phyloP scores from a whole-genome alignment of 331 rosid genomes.

The Rosa hybrid region DNA sequence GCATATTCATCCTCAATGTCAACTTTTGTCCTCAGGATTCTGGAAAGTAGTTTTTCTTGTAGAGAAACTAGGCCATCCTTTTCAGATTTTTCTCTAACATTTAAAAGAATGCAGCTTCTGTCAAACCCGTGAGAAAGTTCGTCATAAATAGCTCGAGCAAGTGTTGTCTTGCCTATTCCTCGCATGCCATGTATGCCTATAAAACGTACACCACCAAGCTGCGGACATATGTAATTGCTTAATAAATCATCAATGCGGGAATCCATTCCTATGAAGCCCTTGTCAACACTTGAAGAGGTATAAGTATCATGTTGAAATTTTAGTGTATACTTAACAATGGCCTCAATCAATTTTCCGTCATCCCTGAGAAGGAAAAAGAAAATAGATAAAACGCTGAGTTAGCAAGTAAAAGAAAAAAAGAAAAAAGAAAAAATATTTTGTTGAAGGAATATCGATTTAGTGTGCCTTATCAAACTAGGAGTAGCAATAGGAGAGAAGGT shows the following conservation, averaged over 20 bases:
- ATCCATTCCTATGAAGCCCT: conserved; percentile 7
- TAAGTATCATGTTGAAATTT: too few species aligned
- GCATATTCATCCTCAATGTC: background rate
- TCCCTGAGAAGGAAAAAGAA: background rate
- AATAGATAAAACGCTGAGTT: background rate
- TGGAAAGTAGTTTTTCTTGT: background rate
- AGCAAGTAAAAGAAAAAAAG: background rate
- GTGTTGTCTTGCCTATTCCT: conserved; percentile 20
- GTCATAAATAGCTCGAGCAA: conserved; percentile 11
- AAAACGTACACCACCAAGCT: background rate
- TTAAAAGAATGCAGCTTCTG: background rate
- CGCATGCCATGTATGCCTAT: conserved; percentile 25
- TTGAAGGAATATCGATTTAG: too few species aligned
- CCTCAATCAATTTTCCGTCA: too few species aligned
- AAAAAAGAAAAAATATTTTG: too few species aligned
- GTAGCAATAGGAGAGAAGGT: too few species aligned
- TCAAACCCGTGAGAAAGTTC: background rate
- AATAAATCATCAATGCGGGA: background rate
- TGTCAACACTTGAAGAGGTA: background rate
- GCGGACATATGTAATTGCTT: background rate
- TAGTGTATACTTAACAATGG: too few species aligned
- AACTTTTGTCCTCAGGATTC: background rate
- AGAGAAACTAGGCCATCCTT: conserved; percentile 2
- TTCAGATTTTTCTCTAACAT: conserved; percentile 5
- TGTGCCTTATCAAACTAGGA: too few species aligned